These are phyloP conservation scores for Pythium aristosporum DNA, from an alignment of 352 stramenopile species.

Conservation along the genomic window DNA sequence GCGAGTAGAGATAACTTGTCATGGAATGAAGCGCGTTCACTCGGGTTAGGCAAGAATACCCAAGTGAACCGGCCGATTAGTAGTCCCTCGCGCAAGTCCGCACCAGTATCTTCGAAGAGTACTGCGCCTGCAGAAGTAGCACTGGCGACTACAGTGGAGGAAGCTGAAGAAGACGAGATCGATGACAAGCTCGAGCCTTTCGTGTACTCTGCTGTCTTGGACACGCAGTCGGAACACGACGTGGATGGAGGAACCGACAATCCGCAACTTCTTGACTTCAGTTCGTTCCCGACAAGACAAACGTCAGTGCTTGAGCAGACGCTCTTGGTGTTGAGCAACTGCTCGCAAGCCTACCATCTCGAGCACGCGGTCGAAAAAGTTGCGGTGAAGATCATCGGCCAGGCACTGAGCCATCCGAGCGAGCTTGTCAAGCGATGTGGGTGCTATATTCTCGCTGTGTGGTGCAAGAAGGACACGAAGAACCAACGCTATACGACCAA, in stretches of 20 bases:
- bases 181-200: conserved; percentile 33
- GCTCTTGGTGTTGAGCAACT: conserved; percentile 69
- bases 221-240: neutral
- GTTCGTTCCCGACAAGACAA: conserved; percentile 53
- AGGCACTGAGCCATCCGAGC: conserved; percentile 55
- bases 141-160: conserved; percentile 3
- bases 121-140: neutral
- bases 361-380: conserved; percentile 42
- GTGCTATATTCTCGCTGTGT: conserved; percentile 64
- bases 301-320: conserved; percentile 66
- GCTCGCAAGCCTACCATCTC: conserved; percentile 44
- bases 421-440: conserved; percentile 69
- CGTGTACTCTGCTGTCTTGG: conserved; percentile 15
- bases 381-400: conserved; percentile 57
- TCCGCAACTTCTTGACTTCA: conserved; percentile 49
- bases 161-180: conserved; percentile 27
- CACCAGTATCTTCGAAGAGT: conserved; percentile 5
- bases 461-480: conserved; percentile 48
- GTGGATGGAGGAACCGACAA: conserved; percentile 20
- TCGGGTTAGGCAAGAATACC: conserved; percentile 17
- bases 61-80: neutral
- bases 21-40: conserved; percentile 35
- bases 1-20: conserved; percentile 53
- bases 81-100: conserved; percentile 1
- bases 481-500: conserved; percentile 53